Evolutionary conservation across 169 alveolate species (phyloP), one percentile per base, ranked within the genome.

Genomic region (Toxoplasma gondii): DNA sequence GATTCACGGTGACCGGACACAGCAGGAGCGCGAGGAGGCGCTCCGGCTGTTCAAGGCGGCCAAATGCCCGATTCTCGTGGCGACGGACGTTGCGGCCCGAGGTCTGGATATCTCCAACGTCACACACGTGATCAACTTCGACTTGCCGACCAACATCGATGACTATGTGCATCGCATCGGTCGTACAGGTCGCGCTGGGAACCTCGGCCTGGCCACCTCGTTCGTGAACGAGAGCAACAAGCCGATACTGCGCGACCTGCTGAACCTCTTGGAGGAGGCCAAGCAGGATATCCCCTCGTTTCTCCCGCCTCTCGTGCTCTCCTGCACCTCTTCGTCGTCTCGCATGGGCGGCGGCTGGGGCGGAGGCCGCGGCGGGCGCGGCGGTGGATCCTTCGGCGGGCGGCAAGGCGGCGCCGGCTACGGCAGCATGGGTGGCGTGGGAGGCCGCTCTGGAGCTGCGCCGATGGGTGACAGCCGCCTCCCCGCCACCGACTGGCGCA

Each of bases 1-100:
- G 84, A 98, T 98, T 58, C 99, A 99, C 95, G 99, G 99, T 39
- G 99, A 99, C 97, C 95, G 98, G 88, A 97, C 98, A 29, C 99
- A 99, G 98, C 97, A 98, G 87, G 99, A 99, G 92, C 96, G 99
- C 88, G 98, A 97, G 87, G 98, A 97, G 92, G 99, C 99, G 34
- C 95, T 99, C 90, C 78, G 95, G 31, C 92, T 96, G 91, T 98
- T 99, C 94, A 98, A 98, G 96, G 96, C 98, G 74, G 99, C 99
- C 7, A 97, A 97, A 70, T 95, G 99, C 58, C 98, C 98, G 83
- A 98, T 98, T 81, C 96, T 99, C 91, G 99, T 99, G 16, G 99
- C 99, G 41, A 99, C 99, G 7, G 99, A 99, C 95, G 99, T 99
- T 38, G 99, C 99, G 7, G 99, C 99, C 43, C 97, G 99, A 92